phyloP scores from a whole-genome alignment of 2,329 filamentous ascomycete genomes.

The Knufia petricola region DNA sequence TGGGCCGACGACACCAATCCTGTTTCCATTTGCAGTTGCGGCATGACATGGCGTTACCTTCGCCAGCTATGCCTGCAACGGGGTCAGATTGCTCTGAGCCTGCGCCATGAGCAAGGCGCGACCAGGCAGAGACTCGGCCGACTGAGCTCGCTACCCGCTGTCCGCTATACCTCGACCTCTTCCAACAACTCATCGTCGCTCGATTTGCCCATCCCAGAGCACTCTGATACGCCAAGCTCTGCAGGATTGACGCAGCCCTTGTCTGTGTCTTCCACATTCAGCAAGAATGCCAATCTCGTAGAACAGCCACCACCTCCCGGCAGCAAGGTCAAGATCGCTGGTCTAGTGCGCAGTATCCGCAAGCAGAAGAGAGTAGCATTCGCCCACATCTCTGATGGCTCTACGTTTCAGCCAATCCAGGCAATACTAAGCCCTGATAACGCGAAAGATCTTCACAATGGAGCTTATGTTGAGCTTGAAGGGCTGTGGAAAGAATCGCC shows the following conservation, averaged over 20 bases:
- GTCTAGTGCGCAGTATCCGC: conserved; percentile 41
- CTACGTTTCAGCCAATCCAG: conserved; percentile 68
- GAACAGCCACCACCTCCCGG: not conserved
- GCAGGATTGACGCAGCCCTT: not conserved
- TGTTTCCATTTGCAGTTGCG: not conserved
- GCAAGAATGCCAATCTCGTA: not conserved
- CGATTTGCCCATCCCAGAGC: not conserved
- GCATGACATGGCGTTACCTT: conserved; percentile 7
- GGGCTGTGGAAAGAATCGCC: conserved; percentile 64
- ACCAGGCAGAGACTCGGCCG: not conserved
- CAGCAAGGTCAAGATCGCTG: conserved; percentile 9
- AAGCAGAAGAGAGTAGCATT: conserved; percentile 80
- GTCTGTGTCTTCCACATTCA: not conserved
- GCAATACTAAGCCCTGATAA: conserved; percentile 64
- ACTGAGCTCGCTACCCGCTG: not conserved
- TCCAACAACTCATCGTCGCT: not conserved
- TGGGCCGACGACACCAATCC: not conserved
- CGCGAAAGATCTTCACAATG: conserved; percentile 72
- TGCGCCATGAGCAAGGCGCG: not conserved
- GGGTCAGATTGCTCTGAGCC: not conserved
- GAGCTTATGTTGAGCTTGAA: conserved; percentile 65
- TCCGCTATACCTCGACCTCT: not conserved
- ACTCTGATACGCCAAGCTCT: not conserved
- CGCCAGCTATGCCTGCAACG: conserved; percentile 3
- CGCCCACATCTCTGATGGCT: conserved; percentile 78